Conservation (phyloP, 331 rosid species). For the Malus hybrid region DNA sequence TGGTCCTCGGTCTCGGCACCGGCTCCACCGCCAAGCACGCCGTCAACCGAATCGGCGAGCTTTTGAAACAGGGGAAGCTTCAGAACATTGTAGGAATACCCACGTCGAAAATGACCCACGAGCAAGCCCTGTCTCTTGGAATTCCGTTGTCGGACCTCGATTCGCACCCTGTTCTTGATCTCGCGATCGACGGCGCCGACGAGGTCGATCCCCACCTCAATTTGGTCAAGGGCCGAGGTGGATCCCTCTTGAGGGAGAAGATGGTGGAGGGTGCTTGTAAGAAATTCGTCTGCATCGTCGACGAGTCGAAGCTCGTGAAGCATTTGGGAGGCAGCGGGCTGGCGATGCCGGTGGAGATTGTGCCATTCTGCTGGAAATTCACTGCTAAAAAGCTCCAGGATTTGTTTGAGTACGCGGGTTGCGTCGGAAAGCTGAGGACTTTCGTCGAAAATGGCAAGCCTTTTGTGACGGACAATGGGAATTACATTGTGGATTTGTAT, state of each 20-base stretch:
- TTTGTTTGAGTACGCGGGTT: conserved; percentile 49
- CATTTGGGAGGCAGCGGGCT: conserved; percentile 68
- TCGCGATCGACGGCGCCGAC: conserved; percentile 84
- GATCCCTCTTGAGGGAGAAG: conserved; percentile 74
- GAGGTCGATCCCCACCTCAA: conserved; percentile 77
- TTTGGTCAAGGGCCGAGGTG: conserved; percentile 91
- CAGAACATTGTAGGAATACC: conserved; percentile 63
- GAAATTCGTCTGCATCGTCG: conserved; percentile 69
- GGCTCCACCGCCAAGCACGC: conserved; percentile 94
- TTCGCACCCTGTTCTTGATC: conserved; percentile 58
- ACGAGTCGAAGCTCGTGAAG: conserved; percentile 63
- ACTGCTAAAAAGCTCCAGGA: conserved; percentile 44
- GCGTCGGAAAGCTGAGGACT: conserved; percentile 61
- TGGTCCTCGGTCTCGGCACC: conserved; percentile 95
- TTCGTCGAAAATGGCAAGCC: conserved; percentile 31
- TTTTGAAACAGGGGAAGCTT: conserved; percentile 60
- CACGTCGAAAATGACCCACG: conserved; percentile 65
- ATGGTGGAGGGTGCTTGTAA: conserved; percentile 79
- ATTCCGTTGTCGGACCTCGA: conserved; percentile 76
- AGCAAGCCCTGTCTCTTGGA: conserved; percentile 60
- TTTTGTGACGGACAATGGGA: conserved; percentile 68
- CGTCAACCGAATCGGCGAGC: conserved; percentile 75
- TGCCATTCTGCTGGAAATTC: conserved; percentile 69
- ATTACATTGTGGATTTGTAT: conserved; percentile 67
- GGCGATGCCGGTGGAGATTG: conserved; percentile 89